Base-by-base conservation (phyloP, 2,329 filamentous ascomycete genomes). In the Thermoascus crustaceus region DNA sequence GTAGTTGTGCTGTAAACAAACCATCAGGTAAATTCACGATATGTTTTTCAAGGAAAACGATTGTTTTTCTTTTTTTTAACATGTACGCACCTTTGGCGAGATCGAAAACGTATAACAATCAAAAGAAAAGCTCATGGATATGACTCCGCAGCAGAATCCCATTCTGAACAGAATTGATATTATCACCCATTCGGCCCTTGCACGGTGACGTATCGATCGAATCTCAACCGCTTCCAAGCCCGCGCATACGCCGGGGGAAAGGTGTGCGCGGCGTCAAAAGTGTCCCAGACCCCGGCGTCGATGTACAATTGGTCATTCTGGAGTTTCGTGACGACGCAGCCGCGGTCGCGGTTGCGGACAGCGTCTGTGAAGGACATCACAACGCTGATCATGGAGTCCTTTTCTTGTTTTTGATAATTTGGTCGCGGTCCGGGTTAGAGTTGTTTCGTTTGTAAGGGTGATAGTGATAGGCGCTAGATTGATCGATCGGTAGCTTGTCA, bases 1-100 rank as follows among this genome's bases (percentile, higher is more conserved):
- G 25, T 36, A 31, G 26, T 31, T 22, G 23, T 31, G 7, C 34
- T 36, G 32, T 9, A 32, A 20, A 32, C n/a, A n/a, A 8, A 32
- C 18, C 5, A 32, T 32, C 13, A 19, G 30, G 6, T 10, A 26
- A 23, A 24, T 8, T 24, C 22, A 24, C 8, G 8, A 24, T 8
- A 24, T 8, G n/a, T 7, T 19, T 19, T 13, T 29, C 10, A 13
- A 29, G 7, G 5, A 13, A 29, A 13, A n/a, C 16, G 6, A 29
- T 29, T 13, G n/a, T 29, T 29, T 8, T 14, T 7, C 13, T 6
- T 29, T 13, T 29, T 7, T 29, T 7, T 7, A 29, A 32, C 7
- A n/a, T 7, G 19, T 13, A 32, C 30, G 13, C 18, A 32, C 30
- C 7, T 32, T 14, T 8, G 16, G 9, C 6, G 7, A 8, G 16